Conservation (phyloP, 306 rosid genomes). For the Gynostemma pentaphyllum region DNA sequence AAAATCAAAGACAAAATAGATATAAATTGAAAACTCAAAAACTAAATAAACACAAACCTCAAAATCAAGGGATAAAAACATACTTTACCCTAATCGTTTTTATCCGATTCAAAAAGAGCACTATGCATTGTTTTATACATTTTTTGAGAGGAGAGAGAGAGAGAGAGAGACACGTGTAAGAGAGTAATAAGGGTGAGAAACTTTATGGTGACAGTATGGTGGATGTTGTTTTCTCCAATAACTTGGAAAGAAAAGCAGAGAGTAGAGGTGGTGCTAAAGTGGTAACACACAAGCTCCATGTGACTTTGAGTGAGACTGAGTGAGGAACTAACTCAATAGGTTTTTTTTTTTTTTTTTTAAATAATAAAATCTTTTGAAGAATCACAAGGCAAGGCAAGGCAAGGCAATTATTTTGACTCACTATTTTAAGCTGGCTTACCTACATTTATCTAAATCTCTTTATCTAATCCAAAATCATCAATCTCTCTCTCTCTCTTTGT, state of each 20-base stretch:
- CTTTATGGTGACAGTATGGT: not conserved
- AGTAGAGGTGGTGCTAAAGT: conserved; percentile 1
- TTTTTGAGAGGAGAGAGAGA: not conserved
- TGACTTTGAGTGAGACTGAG: too few species aligned
- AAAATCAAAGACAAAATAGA: too few species aligned
- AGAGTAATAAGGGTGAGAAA: not conserved
- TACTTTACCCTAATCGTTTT: too few species aligned
- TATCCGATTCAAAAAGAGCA: too few species aligned
- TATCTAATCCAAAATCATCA: not conserved
- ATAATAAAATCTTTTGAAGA: too few species aligned
- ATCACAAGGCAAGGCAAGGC: not conserved
- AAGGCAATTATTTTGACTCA: not conserved
- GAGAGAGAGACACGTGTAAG: not conserved
- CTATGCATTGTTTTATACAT: too few species aligned
- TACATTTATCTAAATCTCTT: not conserved
- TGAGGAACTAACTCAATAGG: too few species aligned
- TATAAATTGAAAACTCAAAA: too few species aligned
- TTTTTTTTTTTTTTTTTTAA: too few species aligned
- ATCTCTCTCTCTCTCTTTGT: not conserved
- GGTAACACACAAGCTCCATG: not conserved
- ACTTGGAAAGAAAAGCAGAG: not conserved
- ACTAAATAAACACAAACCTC: too few species aligned
- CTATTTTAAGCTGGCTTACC: not conserved
- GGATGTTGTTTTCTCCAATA: not conserved
- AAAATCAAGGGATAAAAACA: too few species aligned